A percentile compares a stretch with the other conserved stretches of the same genome.
Conservation (phyloP, 139 green algal species). For the Haematococcus lacustris region DNA sequence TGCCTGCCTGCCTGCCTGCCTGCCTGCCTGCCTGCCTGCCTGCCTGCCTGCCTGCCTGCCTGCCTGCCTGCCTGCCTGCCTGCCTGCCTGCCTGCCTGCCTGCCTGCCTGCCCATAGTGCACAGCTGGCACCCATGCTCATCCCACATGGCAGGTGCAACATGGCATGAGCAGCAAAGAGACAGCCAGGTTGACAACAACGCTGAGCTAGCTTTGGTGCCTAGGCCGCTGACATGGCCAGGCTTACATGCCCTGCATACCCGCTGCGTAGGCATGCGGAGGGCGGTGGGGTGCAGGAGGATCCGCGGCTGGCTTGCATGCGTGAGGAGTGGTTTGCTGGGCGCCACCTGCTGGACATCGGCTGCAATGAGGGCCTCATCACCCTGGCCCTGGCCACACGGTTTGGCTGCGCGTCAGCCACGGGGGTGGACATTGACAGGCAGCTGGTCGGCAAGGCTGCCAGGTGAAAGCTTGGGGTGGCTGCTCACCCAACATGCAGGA, state of each 20-base stretch:
- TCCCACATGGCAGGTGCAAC: no score
- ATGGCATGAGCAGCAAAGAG: no score
- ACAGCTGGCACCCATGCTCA: no score
- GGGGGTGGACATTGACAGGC: constrained; percentile 82
- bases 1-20: no score
- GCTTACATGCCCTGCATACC: no score
- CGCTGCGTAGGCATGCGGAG: not conserved
- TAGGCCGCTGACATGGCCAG: no score
- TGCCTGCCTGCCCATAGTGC: no score
- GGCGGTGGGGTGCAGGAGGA: constrained; percentile 27
- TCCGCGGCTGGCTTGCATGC: constrained; percentile 45
- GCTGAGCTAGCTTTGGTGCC: no score
- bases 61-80: not conserved
- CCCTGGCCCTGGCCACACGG: constrained; percentile 49
- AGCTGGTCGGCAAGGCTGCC: constrained; percentile 57
- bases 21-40: not conserved
- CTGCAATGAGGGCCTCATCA: constrained; percentile 90
- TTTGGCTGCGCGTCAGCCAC: constrained; percentile 49
- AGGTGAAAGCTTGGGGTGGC: no score
- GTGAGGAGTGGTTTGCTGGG: constrained; percentile 62
- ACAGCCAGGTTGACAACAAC: no score
- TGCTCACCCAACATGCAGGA: no score
- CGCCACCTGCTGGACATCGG: constrained; percentile 76
- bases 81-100: constrained; percentile 1
- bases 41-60: not conserved